phyloP scores from a whole-genome alignment of 164 flowering plant genomes.

The Macadamia tetraphylla region DNA sequence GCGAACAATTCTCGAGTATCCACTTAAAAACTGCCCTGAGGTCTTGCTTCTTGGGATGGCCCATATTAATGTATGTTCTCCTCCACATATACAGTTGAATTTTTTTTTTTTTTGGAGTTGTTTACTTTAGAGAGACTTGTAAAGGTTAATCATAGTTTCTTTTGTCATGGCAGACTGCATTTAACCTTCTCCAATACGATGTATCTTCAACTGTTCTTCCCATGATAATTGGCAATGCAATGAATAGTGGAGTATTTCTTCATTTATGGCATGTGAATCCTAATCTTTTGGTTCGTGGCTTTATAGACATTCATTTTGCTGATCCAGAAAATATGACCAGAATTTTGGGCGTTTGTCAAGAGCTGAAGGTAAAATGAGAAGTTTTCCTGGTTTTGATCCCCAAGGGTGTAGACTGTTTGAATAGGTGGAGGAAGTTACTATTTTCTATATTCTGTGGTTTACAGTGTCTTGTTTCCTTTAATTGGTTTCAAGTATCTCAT shows the following conservation, averaged over 20 bases:
- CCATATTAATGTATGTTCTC: slow-evolving; percentile 55
- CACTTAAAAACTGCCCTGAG: slow-evolving; percentile 72
- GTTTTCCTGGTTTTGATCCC: too few relatives aligned
- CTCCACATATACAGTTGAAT: background rate
- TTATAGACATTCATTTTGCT: slow-evolving; percentile 34
- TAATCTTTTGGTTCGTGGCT: slow-evolving; percentile 57
- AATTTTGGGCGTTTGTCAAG: slow-evolving; percentile 65
- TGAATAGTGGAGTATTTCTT: slow-evolving; percentile 39
- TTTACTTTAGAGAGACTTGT: background rate
- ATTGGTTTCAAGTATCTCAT: too few relatives aligned
- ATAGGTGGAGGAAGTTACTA: too few relatives aligned
- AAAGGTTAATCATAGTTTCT: background rate
- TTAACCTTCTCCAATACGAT: slow-evolving; percentile 75
- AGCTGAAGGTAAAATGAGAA: slow-evolving; percentile 54
- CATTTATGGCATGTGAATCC: slow-evolving; percentile 74
- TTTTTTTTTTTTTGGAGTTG: background rate
- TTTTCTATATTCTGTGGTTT: too few relatives aligned
- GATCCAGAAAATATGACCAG: slow-evolving; percentile 44
- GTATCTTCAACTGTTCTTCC: slow-evolving; percentile 66
- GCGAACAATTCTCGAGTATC: slow-evolving; percentile 55
- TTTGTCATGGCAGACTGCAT: slow-evolving; percentile 61
- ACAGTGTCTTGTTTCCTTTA: too few relatives aligned
- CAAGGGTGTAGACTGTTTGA: too few relatives aligned
- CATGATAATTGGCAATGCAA: slow-evolving; percentile 33
- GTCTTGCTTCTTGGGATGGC: slow-evolving; percentile 76